phyloP scores from a whole-genome alignment of 2,329 filamentous ascomycete genomes.

The Chrysoporthe austroafricana region DNA sequence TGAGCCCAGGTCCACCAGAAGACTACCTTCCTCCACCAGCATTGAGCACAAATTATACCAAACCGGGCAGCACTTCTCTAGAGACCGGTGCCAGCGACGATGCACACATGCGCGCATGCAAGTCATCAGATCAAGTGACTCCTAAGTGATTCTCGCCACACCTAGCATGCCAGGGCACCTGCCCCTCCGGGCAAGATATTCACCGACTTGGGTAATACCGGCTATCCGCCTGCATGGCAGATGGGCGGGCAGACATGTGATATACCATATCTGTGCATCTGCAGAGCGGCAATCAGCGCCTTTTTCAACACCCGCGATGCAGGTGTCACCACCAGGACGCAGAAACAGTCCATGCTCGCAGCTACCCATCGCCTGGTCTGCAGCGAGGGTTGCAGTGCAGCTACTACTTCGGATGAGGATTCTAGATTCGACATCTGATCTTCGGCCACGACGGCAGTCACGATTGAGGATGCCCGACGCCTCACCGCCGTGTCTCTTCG shows the following conservation, averaged over 20 bases:
- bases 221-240: background rate
- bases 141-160: background rate
- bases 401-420: background rate
- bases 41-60: background rate
- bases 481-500: background rate
- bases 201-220: background rate
- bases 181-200: constrained; percentile 1
- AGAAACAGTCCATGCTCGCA: background rate
- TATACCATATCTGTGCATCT: background rate
- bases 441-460: background rate
- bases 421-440: background rate
- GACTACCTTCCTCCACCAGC: background rate
- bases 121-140: background rate
- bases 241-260: background rate
- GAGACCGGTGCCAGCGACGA: background rate
- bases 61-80: background rate
- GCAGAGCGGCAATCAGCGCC: background rate
- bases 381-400: background rate
- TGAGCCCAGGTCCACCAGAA: background rate
- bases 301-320: background rate
- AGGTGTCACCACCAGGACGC: background rate
- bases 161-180: background rate
- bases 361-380: background rate
- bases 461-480: background rate
- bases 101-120: background rate